Evolutionary conservation across 2,329 filamentous ascomycete genomes (phyloP), one percentile per base, ranked within the genome.

Genomic region (Anthostomella pinea): DNA sequence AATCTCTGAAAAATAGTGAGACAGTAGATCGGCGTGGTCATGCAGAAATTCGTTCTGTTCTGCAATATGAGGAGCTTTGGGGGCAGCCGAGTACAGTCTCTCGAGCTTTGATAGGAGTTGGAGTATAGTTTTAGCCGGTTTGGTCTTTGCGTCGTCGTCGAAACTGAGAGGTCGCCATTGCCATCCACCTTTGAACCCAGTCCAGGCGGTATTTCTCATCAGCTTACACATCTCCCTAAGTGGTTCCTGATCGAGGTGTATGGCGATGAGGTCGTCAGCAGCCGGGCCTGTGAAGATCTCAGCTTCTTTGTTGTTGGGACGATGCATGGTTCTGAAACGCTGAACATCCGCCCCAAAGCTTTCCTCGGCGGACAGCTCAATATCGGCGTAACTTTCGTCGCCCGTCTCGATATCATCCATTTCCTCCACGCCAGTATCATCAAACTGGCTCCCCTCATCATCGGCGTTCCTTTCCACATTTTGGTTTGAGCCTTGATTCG

Each of bases 11-110:
- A 55, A 51, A 34, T 57, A 59, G 32, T 54, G 44, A 6, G 33
- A 28, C 4, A 59, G 30, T 23, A 57, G 33, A 28, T 49, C 42
- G 16, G 35, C 31, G 36, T 59, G 38, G 6, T 51, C 28, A 8
- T 42, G 29, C 14, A 58, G 29, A 25, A 60, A 56, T n/a, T 7
- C 18, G 29, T 52, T 57, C 34, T 58, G 55, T 10, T 45, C 49
- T 10, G 19, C n/a, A 8, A 58, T 37, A 6, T 28, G 25, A 13
- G 50, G 48, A 16, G 45, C 48, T 10, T 26, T 45, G 10, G 52
- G 56, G 1, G 39, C 30, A 11, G 35, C 40, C 16, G 33, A 18
- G 16, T 42, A 42, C 6, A 60, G 17, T 31, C 50, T 54, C 27
- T 56, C 53, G 2, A 59, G 38, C 33, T 53, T 57, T 19, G 19